Evolutionary conservation across 1,284 basidiomycete genomes (phyloP), one percentile per base, ranked within the genome.

Genomic region (Sparassis latifolia): DNA sequence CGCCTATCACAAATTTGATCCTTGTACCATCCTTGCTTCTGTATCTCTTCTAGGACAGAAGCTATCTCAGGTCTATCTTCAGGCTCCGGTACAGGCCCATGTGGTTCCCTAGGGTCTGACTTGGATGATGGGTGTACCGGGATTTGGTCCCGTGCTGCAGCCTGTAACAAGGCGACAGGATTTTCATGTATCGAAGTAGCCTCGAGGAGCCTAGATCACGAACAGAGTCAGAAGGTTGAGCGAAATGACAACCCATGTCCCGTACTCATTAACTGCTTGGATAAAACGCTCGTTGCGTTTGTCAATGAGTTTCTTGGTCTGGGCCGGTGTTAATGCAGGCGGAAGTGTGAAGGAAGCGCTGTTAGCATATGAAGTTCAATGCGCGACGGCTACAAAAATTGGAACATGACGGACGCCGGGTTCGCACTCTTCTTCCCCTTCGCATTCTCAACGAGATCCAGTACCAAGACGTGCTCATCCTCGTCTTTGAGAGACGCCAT

Each of bases 231-330:
- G 29, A 37, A 4, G 31, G 5, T 39, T 5, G n/a, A 6, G 29
- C 10, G 20, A 37, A 29, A 47, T 38, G 41, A 20, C 20, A 20
- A 20, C 20, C 20, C 20, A 50, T 45, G 44, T 47, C 5, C 44
- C 75, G 38, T 62, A 89, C 84, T 92, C 87, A 47, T 88, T 71
- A 3, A 91, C 77, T n/a, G 90, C 87, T 44, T 75, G 63, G 6
- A 67, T 66, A 63, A 90, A 93, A 44, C 76, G 72, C 39, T 75
- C 69, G 57, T 92, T 91, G 42, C 90, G 73, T 54, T 78, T 79
- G 58, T 89, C 82, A 42, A 93, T 77, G 5, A 93, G 70, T 52
- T 82, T 86, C 59, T 86, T 86, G 28, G 82, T 75, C 27, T 78
- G 78, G 4, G 71, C 69, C 9, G 82, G 78, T 0, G 77, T 77